phyloP scores from a whole-genome alignment of 2,329 filamentous ascomycete species.

The Hypoxylon sp. region DNA sequence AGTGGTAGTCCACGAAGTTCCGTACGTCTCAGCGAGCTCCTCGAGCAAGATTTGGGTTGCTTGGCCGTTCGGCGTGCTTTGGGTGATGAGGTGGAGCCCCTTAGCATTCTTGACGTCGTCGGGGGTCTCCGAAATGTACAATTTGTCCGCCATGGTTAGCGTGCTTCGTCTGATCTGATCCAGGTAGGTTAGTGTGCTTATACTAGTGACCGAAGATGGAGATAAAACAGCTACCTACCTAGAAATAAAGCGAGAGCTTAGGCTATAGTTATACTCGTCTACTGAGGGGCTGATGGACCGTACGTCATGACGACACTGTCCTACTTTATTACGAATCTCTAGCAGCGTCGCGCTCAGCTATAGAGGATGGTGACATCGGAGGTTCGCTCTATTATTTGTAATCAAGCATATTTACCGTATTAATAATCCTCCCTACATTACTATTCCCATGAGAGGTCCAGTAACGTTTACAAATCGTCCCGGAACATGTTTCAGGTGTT shows the following conservation, averaged over 20 bases:
- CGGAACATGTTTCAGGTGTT: too few species aligned
- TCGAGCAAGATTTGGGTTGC: constrained; percentile 48
- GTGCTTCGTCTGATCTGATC: too few species aligned
- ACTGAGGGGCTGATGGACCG: constrained; percentile 9
- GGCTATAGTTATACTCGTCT: too few species aligned
- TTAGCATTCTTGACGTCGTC: constrained; percentile 35
- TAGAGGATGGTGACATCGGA: not conserved
- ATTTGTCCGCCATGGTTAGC: constrained; percentile 34
- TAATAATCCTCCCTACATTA: too few species aligned
- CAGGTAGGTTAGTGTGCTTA: too few species aligned
- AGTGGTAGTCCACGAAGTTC: constrained; percentile 56
- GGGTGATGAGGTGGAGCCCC: constrained; percentile 40
- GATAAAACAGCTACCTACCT: too few species aligned
- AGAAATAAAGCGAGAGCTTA: too few species aligned
- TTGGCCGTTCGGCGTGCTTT: constrained; percentile 40
- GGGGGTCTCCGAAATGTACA: constrained; percentile 40
- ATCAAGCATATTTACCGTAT: not conserved
- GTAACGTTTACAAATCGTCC: too few species aligned
- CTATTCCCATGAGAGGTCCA: too few species aligned
- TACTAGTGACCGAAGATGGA: too few species aligned
- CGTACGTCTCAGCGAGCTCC: constrained; percentile 60
- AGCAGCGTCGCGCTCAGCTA: constrained; percentile 5
- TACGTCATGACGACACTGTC: constrained; percentile 28
- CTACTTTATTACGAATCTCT: constrained; percentile 22
- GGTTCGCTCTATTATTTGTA: constrained; percentile 6